Conservation (phyloP, 331 rosid species). For the Cucumis variabilis region DNA sequence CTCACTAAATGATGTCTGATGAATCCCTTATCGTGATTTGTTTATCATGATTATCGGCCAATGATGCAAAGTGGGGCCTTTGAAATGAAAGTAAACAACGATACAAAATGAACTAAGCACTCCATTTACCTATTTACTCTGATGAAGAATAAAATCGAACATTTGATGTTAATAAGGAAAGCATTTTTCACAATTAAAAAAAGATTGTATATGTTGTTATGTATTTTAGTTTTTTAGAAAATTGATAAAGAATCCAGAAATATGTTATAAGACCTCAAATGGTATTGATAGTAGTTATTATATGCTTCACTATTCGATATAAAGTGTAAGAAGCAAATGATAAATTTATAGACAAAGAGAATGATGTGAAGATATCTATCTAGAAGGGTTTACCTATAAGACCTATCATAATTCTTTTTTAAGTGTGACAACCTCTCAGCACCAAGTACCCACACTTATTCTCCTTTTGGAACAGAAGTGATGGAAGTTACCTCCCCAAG, state of each 20-base stretch:
- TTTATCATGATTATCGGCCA: slow-evolving; percentile 79
- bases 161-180: neutral
- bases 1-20: slow-evolving; percentile 72
- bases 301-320: neutral
- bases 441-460: too few species aligned
- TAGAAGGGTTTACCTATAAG: too few species aligned
- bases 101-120: slow-evolving; percentile 12
- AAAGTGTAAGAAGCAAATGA: neutral
- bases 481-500: too few species aligned
- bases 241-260: neutral
- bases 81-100: slow-evolving; percentile 18
- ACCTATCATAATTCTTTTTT: too few species aligned
- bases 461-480: too few species aligned
- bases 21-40: too few species aligned
- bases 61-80: slow-evolving; percentile 31
- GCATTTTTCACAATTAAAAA: neutral
- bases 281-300: neutral
- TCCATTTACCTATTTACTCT: neutral
- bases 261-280: neutral
- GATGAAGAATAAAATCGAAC: slow-evolving; percentile 14
- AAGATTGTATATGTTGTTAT: neutral
- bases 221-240: neutral
- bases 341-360: neutral
- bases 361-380: slow-evolving; percentile 1
- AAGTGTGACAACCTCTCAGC: too few species aligned